Evolutionary conservation across 2,329 filamentous ascomycete species (phyloP).

Genomic region (Chrysoporthe cubensis): DNA sequence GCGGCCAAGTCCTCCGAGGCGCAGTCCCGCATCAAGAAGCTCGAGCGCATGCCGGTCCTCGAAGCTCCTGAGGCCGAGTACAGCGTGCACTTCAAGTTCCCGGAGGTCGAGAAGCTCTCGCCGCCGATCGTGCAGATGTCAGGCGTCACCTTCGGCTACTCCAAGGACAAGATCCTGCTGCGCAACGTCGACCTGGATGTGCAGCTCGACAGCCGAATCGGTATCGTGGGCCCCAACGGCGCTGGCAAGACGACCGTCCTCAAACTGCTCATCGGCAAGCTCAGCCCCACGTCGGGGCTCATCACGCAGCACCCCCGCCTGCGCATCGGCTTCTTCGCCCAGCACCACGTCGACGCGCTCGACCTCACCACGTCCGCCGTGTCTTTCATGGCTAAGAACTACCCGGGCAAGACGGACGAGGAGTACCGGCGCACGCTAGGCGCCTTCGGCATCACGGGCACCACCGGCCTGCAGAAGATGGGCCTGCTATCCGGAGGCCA

Average conservation of each 20-base stretch:
- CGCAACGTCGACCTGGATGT: constrained; percentile 92
- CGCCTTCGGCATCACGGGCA: constrained; percentile 88
- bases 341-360: constrained; percentile 96
- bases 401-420: constrained; percentile 90
- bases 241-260: constrained; percentile 98
- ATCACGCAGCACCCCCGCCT: constrained; percentile 89
- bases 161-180: constrained; percentile 76
- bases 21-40: constrained; percentile 97
- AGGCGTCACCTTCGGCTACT: constrained; percentile 88
- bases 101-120: constrained; percentile 95
- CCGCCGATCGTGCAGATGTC: constrained; percentile 98
- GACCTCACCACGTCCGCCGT: constrained; percentile 89
- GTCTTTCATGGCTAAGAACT: constrained; percentile 92
- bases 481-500: constrained; percentile 92
- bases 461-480: constrained; percentile 96
- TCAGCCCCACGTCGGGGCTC: constrained; percentile 75
- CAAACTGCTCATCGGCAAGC: constrained; percentile 90
- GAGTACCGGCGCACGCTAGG: constrained; percentile 95
- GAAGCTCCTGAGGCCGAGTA: constrained; percentile 92
- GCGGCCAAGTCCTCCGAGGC: constrained; percentile 98
- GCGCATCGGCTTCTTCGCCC: constrained; percentile 94
- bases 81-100: constrained; percentile 95
- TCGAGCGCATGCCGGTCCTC: constrained; percentile 94
- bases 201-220: constrained; percentile 95
- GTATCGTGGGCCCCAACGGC: constrained; percentile 98